Conservation (phyloP, 176 grass and related monocot species). For the Cenchrus americanus region DNA sequence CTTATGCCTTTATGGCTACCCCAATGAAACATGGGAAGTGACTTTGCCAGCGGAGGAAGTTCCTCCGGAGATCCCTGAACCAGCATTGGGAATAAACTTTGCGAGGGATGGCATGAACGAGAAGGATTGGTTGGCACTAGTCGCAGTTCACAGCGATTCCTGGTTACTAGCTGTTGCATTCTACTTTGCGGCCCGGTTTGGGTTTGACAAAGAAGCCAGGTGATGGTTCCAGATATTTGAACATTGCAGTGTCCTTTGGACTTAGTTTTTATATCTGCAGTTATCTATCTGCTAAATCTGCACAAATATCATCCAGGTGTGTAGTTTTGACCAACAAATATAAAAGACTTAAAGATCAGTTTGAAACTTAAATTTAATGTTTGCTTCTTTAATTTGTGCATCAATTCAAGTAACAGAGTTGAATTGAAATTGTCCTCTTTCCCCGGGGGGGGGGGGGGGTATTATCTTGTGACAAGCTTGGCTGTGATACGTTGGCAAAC, state of each 20-base stretch:
- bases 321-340: conserved; percentile 21
- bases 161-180: conserved; percentile 94
- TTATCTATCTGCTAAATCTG: conserved; percentile 30
- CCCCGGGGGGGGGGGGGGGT: too few species aligned
- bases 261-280: conserved; percentile 6
- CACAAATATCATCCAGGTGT: conserved; percentile 25
- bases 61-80: conserved; percentile 94
- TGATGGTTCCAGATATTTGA: conserved; percentile 46
- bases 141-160: conserved; percentile 91
- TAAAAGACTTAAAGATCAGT: not conserved
- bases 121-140: conserved; percentile 92
- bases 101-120: conserved; percentile 95
- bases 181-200: conserved; percentile 94
- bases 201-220: conserved; percentile 96
- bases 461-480: not conserved
- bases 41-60: conserved; percentile 95
- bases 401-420: not conserved
- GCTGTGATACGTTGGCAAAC: not conserved
- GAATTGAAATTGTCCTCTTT: not conserved
- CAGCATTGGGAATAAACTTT: conserved; percentile 95
- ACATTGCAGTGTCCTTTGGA: conserved; percentile 24
- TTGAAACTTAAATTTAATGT: not conserved
- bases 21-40: conserved; percentile 96
- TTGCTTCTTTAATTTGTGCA: not conserved
- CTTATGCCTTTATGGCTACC: conserved; percentile 92